Evolutionary conservation across 495 filamentous ascomycete genomes (phyloP).

Genomic region (Penicillium daleae): DNA sequence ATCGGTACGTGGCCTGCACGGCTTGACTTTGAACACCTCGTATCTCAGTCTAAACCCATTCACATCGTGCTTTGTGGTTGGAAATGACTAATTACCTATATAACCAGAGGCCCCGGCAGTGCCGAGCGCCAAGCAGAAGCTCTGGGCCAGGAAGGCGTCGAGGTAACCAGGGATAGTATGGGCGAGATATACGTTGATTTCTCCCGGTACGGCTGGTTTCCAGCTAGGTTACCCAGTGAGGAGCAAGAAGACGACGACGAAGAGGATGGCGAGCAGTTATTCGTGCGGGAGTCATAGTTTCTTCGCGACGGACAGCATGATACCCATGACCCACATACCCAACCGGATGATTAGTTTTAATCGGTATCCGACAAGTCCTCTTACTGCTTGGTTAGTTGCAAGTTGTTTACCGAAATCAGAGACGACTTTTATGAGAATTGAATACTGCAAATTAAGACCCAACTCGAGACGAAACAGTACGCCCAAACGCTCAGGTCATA

Average conservation of each 20-base stretch:
- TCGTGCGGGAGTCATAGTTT: background rate
- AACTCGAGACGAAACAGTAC: background rate
- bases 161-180: slow-evolving; percentile 63
- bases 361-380: too few species aligned
- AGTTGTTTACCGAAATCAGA: background rate
- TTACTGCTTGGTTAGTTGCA: background rate
- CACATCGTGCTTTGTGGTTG: too few species aligned
- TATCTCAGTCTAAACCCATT: too few species aligned
- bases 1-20: slow-evolving; percentile 71
- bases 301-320: background rate
- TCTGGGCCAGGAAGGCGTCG: slow-evolving; percentile 70
- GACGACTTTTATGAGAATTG: background rate
- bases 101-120: slow-evolving; percentile 70
- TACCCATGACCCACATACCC: background rate
- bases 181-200: slow-evolving; percentile 75
- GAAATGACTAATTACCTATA: background rate
- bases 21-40: too few species aligned
- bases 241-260: too few species aligned
- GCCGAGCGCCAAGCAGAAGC: slow-evolving; percentile 69
- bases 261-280: background rate
- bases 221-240: slow-evolving; percentile 48
- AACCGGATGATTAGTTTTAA: too few species aligned
- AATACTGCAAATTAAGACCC: too few species aligned
- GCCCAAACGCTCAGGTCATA: background rate
- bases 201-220: slow-evolving; percentile 76